These are phyloP conservation scores for Cruciata laevipes DNA, from an alignment of 257 asterid species.

Conservation along the genomic window DNA sequence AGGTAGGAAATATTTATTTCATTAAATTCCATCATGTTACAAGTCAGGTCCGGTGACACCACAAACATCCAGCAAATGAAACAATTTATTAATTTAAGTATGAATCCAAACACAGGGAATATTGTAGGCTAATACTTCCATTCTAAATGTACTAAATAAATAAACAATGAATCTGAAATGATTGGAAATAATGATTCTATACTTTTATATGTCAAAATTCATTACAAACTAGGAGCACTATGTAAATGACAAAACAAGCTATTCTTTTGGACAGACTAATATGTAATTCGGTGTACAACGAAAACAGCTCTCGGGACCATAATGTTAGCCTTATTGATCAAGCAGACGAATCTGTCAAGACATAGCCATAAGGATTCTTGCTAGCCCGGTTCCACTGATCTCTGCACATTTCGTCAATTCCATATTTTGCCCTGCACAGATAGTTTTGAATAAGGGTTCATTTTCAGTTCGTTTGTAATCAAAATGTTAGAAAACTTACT, in stretches of 20 bases:
- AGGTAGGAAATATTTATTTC: no score
- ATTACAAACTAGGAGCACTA: no score
- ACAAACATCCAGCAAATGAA: conserved; percentile 5
- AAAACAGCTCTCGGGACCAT: background rate
- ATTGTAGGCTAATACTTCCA: background rate
- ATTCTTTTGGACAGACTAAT: background rate
- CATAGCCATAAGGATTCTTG: conserved; percentile 90
- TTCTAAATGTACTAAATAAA: background rate
- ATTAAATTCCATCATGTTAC: no score
- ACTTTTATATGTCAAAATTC: no score
- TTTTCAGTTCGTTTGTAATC: background rate
- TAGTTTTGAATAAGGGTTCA: background rate
- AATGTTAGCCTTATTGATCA: conserved; percentile 9
- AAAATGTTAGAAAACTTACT: conserved; percentile 43
- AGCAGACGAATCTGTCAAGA: conserved; percentile 26
- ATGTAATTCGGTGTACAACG: background rate
- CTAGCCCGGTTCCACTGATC: conserved; percentile 99
- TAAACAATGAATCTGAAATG: conserved; percentile 1
- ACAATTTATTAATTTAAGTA: background rate
- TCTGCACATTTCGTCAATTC: conserved; percentile 76
- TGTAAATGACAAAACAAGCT: background rate
- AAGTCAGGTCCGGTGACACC: background rate
- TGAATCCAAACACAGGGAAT: background rate
- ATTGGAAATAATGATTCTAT: background rate
- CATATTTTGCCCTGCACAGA: conserved; percentile 63